phyloP scores from a whole-genome alignment of 139 green algal species.

The Chlorella sp. region DNA sequence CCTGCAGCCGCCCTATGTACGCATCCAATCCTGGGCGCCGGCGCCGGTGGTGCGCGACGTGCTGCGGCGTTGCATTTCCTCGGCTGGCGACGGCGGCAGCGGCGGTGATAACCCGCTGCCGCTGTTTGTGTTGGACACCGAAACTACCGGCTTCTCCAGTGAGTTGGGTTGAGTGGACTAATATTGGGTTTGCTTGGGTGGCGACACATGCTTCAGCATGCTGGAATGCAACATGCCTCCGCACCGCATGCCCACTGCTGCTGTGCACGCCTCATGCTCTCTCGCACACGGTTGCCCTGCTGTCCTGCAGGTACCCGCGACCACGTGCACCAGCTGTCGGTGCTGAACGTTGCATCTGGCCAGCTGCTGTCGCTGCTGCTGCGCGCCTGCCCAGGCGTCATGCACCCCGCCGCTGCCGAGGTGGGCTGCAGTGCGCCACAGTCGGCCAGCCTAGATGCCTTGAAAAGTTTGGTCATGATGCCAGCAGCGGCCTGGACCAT shows the following conservation, averaged over 20 bases:
- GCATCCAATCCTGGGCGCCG: not conserved
- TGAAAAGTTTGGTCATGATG: too few relatives aligned
- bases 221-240: too few relatives aligned
- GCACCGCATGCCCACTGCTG: too few relatives aligned
- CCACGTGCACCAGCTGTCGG: constrained; percentile 25
- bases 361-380: constrained; percentile 28
- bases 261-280: not conserved
- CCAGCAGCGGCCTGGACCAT: too few relatives aligned
- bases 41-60: not conserved
- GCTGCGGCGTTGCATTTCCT: not conserved
- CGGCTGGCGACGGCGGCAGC: not conserved
- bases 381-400: constrained; percentile 19
- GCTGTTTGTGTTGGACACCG: constrained; percentile 23
- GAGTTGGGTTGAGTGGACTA: not conserved
- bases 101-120: not conserved
- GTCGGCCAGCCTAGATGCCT: too few relatives aligned
- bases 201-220: not conserved
- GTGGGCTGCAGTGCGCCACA: not conserved
- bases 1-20: constrained; percentile 19
- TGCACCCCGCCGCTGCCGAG: not conserved
- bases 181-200: not conserved
- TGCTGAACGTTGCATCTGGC: not conserved
- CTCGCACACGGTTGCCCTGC: too few relatives aligned
- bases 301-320: not conserved
- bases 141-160: constrained; percentile 24